phyloP scores from a whole-genome alignment of 176 grass and related monocot species.

The Avena sativa region DNA sequence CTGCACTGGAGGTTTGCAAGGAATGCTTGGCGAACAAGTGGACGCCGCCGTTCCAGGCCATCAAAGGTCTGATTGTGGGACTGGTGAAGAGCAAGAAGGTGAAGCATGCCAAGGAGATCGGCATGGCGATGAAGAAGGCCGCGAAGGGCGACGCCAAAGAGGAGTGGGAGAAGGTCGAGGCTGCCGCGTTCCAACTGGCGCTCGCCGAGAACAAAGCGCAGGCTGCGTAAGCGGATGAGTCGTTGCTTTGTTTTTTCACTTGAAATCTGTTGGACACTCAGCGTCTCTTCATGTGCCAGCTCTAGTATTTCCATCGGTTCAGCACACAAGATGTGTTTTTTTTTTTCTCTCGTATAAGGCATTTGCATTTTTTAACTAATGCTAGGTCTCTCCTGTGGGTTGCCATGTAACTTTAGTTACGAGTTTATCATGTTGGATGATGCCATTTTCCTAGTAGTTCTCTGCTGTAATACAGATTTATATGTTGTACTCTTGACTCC shows the following conservation, averaged over 20 bases:
- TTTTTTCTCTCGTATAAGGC: neutral
- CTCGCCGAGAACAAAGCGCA: slow-evolving; percentile 36
- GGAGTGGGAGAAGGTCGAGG: slow-evolving; percentile 82
- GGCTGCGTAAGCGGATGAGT: neutral
- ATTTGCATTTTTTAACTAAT: neutral
- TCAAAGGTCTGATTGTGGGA: slow-evolving; percentile 60
- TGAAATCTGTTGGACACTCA: no score
- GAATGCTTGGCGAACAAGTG: slow-evolving; percentile 67
- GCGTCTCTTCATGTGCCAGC: no score
- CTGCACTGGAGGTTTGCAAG: slow-evolving; percentile 68
- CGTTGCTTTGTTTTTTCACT: neutral
- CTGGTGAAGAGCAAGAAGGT: slow-evolving; percentile 62
- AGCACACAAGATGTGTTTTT: neutral
- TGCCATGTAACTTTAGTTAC: neutral
- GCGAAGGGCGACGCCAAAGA: slow-evolving; percentile 56
- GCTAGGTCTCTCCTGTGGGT: neutral
- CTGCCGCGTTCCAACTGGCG: slow-evolving; percentile 45
- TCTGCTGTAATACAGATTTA: neutral
- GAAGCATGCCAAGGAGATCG: slow-evolving; percentile 64
- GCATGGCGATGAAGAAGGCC: slow-evolving; percentile 53
- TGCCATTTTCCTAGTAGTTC: neutral
- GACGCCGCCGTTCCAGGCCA: slow-evolving; percentile 62
- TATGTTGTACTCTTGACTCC: neutral
- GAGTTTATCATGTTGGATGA: neutral
- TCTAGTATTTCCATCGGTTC: neutral